Percentiles rank a stretch among this genome's conserved stretches.
These are phyloP conservation scores for Colletotrichum tanaceti DNA, from an alignment of 2,329 filamentous ascomycete species.

Conservation along the genomic window DNA sequence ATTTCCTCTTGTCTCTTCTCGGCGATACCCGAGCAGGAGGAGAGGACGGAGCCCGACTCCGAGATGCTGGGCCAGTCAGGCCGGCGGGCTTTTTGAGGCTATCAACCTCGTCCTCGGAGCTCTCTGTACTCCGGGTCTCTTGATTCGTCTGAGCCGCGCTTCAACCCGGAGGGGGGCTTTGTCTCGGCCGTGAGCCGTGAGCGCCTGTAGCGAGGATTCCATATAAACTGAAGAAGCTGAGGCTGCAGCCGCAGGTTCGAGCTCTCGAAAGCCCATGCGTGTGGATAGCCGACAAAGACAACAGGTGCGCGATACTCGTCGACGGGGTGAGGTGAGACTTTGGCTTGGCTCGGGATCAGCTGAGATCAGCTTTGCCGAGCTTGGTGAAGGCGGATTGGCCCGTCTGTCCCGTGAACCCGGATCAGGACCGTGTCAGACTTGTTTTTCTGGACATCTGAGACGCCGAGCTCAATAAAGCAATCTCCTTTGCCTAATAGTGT, in stretches of 20 bases:
- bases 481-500: neutral
- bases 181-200: neutral
- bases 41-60: neutral
- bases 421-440: neutral
- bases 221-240: constrained; percentile 6
- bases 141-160: constrained; percentile 28
- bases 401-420: constrained; percentile 1
- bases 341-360: neutral
- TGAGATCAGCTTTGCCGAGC: constrained; percentile 5
- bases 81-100: neutral
- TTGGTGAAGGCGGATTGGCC: neutral
- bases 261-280: neutral
- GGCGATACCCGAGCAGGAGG: too few relatives aligned
- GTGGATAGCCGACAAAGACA: neutral
- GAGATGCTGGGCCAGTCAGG: neutral
- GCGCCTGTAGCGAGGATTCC: neutral
- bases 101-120: neutral
- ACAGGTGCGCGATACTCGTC: neutral
- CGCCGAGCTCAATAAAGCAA: neutral
- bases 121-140: neutral
- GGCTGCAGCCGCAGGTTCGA: neutral
- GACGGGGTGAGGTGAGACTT: neutral
- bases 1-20: neutral
- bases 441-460: neutral
- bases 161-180: neutral